These are phyloP conservation scores for Pseudopyricularia cyperi DNA, from an alignment of 2,329 filamentous ascomycete species.

Conservation along the genomic window DNA sequence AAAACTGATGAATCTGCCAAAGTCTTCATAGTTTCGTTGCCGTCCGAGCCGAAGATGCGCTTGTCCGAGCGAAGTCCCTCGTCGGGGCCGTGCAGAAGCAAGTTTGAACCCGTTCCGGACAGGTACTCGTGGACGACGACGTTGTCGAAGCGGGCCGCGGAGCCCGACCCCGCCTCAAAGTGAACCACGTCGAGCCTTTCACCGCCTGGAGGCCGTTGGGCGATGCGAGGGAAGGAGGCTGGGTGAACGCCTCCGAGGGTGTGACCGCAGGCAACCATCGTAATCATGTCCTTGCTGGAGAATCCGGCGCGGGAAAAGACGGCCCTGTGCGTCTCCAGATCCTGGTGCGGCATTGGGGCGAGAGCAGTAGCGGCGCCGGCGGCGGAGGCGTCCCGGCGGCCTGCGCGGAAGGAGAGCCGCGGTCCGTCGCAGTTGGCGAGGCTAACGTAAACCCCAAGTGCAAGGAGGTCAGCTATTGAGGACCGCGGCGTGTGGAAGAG, in stretches of 20 bases:
- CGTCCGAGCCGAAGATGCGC: slow-evolving; percentile 28
- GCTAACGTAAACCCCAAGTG: slow-evolving; percentile 42
- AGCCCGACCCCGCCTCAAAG: slow-evolving; percentile 18
- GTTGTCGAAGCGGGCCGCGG: slow-evolving; percentile 37
- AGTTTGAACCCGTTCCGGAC: slow-evolving; percentile 36
- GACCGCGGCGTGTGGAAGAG: slow-evolving; percentile 36
- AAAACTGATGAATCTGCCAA: slow-evolving; percentile 32
- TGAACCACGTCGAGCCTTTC: slow-evolving; percentile 16
- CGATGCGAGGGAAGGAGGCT: slow-evolving; percentile 23
- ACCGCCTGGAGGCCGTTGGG: background rate
- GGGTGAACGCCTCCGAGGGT: slow-evolving; percentile 46
- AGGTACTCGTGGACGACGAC: slow-evolving; percentile 44
- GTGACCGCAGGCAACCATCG: slow-evolving; percentile 47
- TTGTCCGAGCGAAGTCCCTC: slow-evolving; percentile 31
- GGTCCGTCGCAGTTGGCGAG: slow-evolving; percentile 47
- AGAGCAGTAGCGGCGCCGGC: slow-evolving; percentile 17
- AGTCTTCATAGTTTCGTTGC: slow-evolving; percentile 37
- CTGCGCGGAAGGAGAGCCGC: slow-evolving; percentile 35
- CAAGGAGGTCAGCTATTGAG: slow-evolving; percentile 43
- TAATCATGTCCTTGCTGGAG: slow-evolving; percentile 41
- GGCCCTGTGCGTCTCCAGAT: slow-evolving; percentile 35
- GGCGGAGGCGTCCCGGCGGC: slow-evolving; percentile 37
- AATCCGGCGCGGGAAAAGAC: slow-evolving; percentile 48
- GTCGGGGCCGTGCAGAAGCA: slow-evolving; percentile 37
- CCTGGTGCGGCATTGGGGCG: slow-evolving; percentile 36